Percentiles rank a stretch among this genome's conserved stretches.
phyloP scores from a whole-genome alignment of 768 basidiomycete genomes.

The Rhodocollybia butyracea region DNA sequence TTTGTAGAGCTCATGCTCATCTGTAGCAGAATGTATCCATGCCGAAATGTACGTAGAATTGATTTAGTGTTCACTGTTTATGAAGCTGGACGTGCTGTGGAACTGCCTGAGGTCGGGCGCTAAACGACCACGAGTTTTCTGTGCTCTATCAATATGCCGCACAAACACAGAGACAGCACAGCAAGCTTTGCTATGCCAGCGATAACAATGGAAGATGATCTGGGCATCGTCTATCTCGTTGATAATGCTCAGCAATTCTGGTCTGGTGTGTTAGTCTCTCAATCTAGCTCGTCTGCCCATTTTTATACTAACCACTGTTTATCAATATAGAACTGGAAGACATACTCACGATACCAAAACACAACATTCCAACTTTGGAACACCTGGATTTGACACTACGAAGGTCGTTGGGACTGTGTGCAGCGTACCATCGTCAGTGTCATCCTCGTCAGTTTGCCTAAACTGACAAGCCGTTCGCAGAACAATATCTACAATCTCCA shows the following conservation, averaged over 20 bases:
- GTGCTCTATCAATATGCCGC: background rate
- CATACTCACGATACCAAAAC: slow-evolving; percentile 61
- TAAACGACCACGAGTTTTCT: too few relatives aligned
- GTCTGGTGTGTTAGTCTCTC: slow-evolving; percentile 58
- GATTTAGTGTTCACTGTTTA: too few relatives aligned
- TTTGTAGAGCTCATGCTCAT: too few relatives aligned
- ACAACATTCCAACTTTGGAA: slow-evolving; percentile 49
- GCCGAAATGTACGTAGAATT: too few relatives aligned
- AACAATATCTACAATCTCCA: slow-evolving; percentile 81
- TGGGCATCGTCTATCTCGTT: slow-evolving; percentile 81
- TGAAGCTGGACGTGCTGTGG: too few relatives aligned
- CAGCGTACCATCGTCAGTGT: slow-evolving; percentile 85
- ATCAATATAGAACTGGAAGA: slow-evolving; percentile 77
- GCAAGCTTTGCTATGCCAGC: slow-evolving; percentile 10
- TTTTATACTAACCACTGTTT: background rate
- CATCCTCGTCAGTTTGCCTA: background rate
- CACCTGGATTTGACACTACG: slow-evolving; percentile 76
- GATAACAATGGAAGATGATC: slow-evolving; percentile 56
- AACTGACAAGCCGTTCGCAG: slow-evolving; percentile 29
- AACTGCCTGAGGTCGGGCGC: too few relatives aligned
- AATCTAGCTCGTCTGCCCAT: too few relatives aligned
- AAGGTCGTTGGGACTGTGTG: slow-evolving; percentile 75
- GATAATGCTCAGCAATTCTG: slow-evolving; percentile 87
- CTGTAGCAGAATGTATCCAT: too few relatives aligned
- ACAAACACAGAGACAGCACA: background rate